Evolutionary conservation across 163 green algal genomes (phyloP).

Genomic region (Coccomyxa subellipsoidea): DNA sequence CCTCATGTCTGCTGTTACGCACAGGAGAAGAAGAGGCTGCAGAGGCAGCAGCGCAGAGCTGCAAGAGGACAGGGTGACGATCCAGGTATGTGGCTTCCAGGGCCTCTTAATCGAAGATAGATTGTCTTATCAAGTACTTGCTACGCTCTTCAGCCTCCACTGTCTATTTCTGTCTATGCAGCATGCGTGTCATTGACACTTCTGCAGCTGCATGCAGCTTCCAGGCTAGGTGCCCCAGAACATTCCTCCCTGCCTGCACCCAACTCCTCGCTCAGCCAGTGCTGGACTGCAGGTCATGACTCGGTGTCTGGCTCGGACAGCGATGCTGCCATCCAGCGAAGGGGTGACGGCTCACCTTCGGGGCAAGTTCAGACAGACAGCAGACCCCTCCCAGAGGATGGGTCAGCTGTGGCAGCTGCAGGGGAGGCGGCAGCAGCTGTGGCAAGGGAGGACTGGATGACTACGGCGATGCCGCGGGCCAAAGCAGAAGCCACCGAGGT

Average conservation of each 20-base stretch:
- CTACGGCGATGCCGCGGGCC: constrained; percentile 41
- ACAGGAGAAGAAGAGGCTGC: constrained; percentile 8
- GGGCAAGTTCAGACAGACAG: neutral
- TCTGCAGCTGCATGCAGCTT: neutral
- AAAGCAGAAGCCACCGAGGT: neutral
- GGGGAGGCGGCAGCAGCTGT: neutral
- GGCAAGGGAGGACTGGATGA: constrained; percentile 71
- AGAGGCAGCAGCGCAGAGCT: neutral
- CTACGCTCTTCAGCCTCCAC: too few relatives aligned
- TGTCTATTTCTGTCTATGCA: too few relatives aligned
- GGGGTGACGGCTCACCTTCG: neutral
- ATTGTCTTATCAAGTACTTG: too few relatives aligned
- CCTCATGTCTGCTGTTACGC: too few relatives aligned
- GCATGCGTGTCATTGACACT: too few relatives aligned
- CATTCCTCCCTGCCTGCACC: too few relatives aligned
- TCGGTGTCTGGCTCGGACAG: neutral
- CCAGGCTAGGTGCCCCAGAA: too few relatives aligned
- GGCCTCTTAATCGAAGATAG: too few relatives aligned
- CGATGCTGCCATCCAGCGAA: neutral
- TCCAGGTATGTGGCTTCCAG: neutral
- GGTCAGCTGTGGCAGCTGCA: neutral
- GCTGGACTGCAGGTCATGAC: neutral
- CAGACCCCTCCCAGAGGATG: neutral
- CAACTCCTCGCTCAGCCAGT: too few relatives aligned
- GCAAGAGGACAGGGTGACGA: neutral